Evolutionary conservation across 768 basidiomycete species (phyloP).

Genomic region (Lactarius indigo): DNA sequence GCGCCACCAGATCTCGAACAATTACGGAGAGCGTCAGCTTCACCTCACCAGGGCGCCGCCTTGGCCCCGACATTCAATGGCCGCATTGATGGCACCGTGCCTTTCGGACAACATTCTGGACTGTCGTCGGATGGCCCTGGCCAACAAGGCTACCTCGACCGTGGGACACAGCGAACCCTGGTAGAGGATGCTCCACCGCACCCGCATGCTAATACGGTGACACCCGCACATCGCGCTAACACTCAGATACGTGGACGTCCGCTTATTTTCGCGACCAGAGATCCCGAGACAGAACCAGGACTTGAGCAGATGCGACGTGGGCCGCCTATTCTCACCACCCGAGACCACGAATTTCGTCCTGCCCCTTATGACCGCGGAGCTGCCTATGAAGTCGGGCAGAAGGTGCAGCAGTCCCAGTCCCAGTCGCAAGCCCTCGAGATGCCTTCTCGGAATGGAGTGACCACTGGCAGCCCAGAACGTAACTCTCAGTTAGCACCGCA

Average conservation of each 20-base stretch:
- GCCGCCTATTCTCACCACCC: not conserved
- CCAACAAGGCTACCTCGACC: not conserved
- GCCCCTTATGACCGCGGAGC: conserved; percentile 1
- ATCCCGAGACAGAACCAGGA: conserved; percentile 2
- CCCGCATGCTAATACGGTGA: not conserved
- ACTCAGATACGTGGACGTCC: not conserved
- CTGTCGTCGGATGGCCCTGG: not conserved
- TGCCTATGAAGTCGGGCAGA: conserved; percentile 6
- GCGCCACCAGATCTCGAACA: conserved; percentile 4
- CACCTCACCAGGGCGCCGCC: conserved; percentile 1
- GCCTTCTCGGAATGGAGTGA: not conserved
- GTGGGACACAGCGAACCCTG: not conserved
- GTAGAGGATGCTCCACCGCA: not conserved
- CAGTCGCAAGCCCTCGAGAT: not conserved
- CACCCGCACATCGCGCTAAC: conserved; percentile 10
- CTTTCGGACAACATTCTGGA: not conserved
- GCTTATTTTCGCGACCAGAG: not conserved
- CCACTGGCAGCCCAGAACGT: not conserved
- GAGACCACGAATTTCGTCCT: not conserved
- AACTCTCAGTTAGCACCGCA: not conserved
- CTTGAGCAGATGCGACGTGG: conserved; percentile 7
- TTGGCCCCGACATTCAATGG: conserved; percentile 6
- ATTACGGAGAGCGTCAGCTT: not conserved
- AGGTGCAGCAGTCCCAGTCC: not conserved
- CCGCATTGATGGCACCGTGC: not conserved